phyloP scores from a whole-genome alignment of 2,329 filamentous ascomycete species.

The Curvularia sp. region DNA sequence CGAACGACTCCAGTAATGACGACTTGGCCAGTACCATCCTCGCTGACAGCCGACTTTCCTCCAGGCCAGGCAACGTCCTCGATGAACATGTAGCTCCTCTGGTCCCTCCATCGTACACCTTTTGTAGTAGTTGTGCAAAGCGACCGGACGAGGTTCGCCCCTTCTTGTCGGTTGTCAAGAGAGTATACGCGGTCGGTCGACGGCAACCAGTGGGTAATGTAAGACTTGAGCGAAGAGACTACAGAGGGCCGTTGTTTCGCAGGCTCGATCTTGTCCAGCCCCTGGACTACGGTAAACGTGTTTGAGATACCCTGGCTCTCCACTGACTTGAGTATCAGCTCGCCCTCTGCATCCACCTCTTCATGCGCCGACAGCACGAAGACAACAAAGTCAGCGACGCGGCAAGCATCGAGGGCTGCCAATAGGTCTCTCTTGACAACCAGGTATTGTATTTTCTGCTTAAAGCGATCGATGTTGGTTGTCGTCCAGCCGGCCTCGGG shows the following conservation, averaged over 20 bases:
- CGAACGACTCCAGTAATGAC: slow-evolving; percentile 84
- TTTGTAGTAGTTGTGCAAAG: slow-evolving; percentile 92
- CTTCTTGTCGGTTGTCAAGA: slow-evolving; percentile 87
- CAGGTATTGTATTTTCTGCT: slow-evolving; percentile 90
- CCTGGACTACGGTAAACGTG: slow-evolving; percentile 83
- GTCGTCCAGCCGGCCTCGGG: slow-evolving; percentile 65
- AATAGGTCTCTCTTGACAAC: slow-evolving; percentile 76
- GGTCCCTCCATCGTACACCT: slow-evolving; percentile 93
- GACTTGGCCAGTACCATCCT: slow-evolving; percentile 64
- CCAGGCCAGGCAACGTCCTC: slow-evolving; percentile 79
- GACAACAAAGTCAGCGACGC: slow-evolving; percentile 89
- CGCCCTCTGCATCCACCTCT: slow-evolving; percentile 84
- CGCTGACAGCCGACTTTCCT: slow-evolving; percentile 51
- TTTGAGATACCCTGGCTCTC: slow-evolving; percentile 96
- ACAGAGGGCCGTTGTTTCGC: slow-evolving; percentile 80
- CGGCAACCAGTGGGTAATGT: slow-evolving; percentile 93
- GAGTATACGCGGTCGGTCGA: slow-evolving; percentile 90
- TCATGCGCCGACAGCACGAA: slow-evolving; percentile 82
- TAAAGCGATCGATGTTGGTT: slow-evolving; percentile 85
- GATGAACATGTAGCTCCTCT: slow-evolving; percentile 92
- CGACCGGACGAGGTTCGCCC: slow-evolving; percentile 86
- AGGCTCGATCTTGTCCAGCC: slow-evolving; percentile 78
- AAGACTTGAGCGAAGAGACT: slow-evolving; percentile 84
- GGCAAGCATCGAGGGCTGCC: slow-evolving; percentile 81
- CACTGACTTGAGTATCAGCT: slow-evolving; percentile 83